Base-by-base conservation (phyloP, 805 yeast genomes). In the Myxozyma geophila region DNA sequence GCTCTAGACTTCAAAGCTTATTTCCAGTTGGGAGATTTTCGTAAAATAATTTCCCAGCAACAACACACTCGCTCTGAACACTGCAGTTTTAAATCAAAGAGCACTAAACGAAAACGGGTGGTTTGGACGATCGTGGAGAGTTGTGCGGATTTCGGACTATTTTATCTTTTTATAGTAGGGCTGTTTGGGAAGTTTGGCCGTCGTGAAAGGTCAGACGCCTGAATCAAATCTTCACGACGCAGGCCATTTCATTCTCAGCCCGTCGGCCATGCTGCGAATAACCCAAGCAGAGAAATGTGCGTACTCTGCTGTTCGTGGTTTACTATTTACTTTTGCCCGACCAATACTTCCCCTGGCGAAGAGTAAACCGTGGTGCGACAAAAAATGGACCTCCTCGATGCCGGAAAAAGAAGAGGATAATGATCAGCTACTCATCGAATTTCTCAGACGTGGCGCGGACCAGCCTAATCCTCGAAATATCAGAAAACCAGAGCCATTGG, bases 361-460 rank as follows among this genome's bases (percentile, higher is more conserved):
- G 10, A 43, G 6, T 8, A 43, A 17, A 43, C 17, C 17, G 21
- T n/a, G 47, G 17, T 43, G n/a, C 2, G 2, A 43, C 17, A n/a
- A 4, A 17, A n/a, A 19, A 43, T n/a, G 19, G 19, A 15, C 47
- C 2, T 43, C 47, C 21, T 43, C 47, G 47, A 13, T 19, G 17
- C 15, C 47, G 2, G 47, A 46, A 15, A 19, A 28, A 6, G 41
- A 49, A 4, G 56, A 53, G 1, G 56, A 53, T 13, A 28, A 13
- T 23, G 56, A 53, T 21, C 19, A 39, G 35, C 8, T 41, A 4
- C 48, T 53, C 13, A 39, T 53, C 21, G 56, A 53, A 9, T 53
- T 53, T n/a, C 23, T 53, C n/a, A 40, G 39, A 28, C 47, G 43
- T 5, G 48, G 23, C 15, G 33, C 35, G 6, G 54, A 36, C n/a